Conservation (phyloP, 2,329 filamentous ascomycete genomes). For the Endoconidiophora laricicola region DNA sequence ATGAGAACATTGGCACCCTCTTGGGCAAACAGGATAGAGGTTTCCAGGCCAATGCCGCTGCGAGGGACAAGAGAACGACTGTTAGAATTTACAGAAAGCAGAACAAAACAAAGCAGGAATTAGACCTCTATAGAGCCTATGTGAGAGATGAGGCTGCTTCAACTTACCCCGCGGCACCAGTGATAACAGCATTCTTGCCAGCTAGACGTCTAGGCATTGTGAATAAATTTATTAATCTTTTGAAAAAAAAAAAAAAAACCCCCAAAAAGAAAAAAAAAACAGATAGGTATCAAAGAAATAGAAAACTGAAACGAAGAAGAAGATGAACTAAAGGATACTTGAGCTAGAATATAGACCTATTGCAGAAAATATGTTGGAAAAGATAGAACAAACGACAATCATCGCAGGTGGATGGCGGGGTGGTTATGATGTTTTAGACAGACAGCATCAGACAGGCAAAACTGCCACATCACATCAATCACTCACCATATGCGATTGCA, state of each 20-base stretch:
- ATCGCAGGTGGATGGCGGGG: too few species aligned
- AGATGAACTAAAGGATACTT: not conserved
- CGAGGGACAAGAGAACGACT: not conserved
- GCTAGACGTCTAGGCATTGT: constrained; percentile 30
- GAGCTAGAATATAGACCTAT: too few species aligned
- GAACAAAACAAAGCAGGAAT: not conserved
- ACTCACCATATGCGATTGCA: too few species aligned
- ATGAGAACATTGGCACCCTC: constrained; percentile 78
- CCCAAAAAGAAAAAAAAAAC: not conserved
- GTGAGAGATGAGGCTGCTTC: not conserved
- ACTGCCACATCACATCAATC: too few species aligned
- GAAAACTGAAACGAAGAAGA: not conserved
- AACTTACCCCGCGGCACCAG: constrained; percentile 71
- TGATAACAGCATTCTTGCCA: constrained; percentile 55
- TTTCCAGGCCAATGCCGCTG: constrained; percentile 87
- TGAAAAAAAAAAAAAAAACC: not conserved
- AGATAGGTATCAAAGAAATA: not conserved
- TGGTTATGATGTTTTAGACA: too few species aligned
- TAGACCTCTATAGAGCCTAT: not conserved
- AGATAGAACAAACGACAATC: not conserved
- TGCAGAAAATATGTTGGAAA: not conserved
- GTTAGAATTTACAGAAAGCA: not conserved
- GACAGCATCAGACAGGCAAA: too few species aligned
- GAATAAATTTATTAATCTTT: not conserved
- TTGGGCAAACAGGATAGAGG: constrained; percentile 71